Evolutionary conservation across 805 yeast species (phyloP).

Genomic region (Yamadazyma sp.): DNA sequence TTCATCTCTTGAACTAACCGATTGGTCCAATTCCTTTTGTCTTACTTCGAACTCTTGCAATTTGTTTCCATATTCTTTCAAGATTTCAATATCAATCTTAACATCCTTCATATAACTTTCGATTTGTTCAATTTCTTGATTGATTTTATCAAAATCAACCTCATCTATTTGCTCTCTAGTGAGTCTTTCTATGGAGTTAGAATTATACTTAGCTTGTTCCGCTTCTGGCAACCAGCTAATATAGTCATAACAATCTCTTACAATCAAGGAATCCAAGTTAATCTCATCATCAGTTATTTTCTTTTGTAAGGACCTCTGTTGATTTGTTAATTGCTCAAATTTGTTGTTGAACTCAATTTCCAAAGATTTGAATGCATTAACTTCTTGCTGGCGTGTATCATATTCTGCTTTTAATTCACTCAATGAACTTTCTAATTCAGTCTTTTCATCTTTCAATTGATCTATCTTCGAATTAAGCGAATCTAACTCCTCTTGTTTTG

Average conservation of each 20-base stretch:
- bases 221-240: slow-evolving; percentile 48
- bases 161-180: slow-evolving; percentile 49
- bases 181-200: slow-evolving; percentile 39
- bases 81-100: slow-evolving; percentile 66
- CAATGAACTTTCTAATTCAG: slow-evolving; percentile 37
- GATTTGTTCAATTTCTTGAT: slow-evolving; percentile 49
- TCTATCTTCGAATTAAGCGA: slow-evolving; percentile 27
- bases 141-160: slow-evolving; percentile 47
- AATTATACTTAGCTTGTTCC: slow-evolving; percentile 33
- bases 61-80: slow-evolving; percentile 73
- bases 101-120: slow-evolving; percentile 55
- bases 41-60: slow-evolving; percentile 62
- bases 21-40: slow-evolving; percentile 60
- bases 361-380: slow-evolving; percentile 56
- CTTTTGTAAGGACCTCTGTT: slow-evolving; percentile 39
- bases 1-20: slow-evolving; percentile 65
- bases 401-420: slow-evolving; percentile 28
- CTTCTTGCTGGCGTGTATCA: slow-evolving; percentile 40
- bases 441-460: slow-evolving; percentile 34
- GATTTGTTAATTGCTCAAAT: slow-evolving; percentile 61
- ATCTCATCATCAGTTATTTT: slow-evolving; percentile 36
- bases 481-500: slow-evolving; percentile 28
- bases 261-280: slow-evolving; percentile 41
- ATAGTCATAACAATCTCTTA: slow-evolving; percentile 53
- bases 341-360: slow-evolving; percentile 67